Conservation (phyloP, 768 basidiomycete species). For the Xerocomellus chrysenteron region DNA sequence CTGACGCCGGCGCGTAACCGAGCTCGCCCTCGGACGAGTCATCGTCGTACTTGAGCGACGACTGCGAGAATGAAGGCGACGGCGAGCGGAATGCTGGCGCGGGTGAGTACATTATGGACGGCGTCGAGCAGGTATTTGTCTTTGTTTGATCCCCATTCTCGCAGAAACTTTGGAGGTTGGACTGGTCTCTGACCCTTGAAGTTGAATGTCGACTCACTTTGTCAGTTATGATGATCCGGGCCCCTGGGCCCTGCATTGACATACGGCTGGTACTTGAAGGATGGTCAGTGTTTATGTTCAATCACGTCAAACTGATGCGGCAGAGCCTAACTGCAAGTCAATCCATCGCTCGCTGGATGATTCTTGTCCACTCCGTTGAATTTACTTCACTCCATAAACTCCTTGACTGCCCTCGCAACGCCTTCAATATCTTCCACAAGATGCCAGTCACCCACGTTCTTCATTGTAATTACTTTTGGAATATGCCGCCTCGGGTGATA, state of each 20-base stretch:
- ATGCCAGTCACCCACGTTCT: constrained; percentile 1
- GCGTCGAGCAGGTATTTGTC: constrained; percentile 20
- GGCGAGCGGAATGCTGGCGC: constrained; percentile 40
- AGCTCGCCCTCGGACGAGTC: constrained; percentile 28
- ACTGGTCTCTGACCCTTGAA: too few relatives aligned
- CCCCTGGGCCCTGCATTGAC: not conserved
- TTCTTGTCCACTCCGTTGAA: not conserved
- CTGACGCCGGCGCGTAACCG: constrained; percentile 9
- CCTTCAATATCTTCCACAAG: constrained; percentile 5
- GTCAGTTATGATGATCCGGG: not conserved
- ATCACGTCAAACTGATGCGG: not conserved
- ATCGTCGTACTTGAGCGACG: constrained; percentile 28
- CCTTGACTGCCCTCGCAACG: constrained; percentile 1
- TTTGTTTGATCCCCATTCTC: constrained; percentile 12
- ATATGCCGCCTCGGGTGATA: not conserved
- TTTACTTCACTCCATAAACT: not conserved
- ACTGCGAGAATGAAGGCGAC: constrained; percentile 40
- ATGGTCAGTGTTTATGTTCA: not conserved
- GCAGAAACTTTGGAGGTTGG: too few relatives aligned
- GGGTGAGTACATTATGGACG: constrained; percentile 35
- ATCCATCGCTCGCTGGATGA: too few relatives aligned
- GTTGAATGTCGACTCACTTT: not conserved
- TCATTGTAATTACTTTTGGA: not conserved
- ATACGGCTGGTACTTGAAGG: not conserved
- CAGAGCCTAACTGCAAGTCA: too few relatives aligned